Evolutionary conservation across 306 rosid genomes (phyloP), one percentile per base, ranked within the genome.

Genomic region (Fragaria vesca): DNA sequence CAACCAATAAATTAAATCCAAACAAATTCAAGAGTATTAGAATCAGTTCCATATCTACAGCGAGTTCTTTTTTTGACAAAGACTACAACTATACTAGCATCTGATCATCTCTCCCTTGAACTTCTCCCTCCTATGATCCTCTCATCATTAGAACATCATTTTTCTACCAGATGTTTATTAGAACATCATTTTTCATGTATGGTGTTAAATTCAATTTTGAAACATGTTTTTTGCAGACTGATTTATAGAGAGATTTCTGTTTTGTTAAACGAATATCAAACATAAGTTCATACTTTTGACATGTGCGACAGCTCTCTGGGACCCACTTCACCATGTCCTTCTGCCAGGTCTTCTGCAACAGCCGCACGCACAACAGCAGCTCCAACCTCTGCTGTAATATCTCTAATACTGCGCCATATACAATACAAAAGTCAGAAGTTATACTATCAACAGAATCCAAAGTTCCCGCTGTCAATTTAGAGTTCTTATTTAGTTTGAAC

Each of bases 361-460:
- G 98, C 98, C 46, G 90, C 92, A 42, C 83, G 85, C 58, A 92
- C 26, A 60, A 94, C 98, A 73, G 98, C 97, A 71, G 97, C 97
- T 76, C 98, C 98, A 75, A 94, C 98, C 85, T 92, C 91, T 0
- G 85, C 94, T 4, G 98, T 92, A 74, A 94, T 83, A 38, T 87
- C 58, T 66, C 98, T 87, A 79, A 94, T 94, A 72, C 98, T 94
- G 91, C 85, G 81, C 74, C 66, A 78, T 30, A 69, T 58, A 70
- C 63, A 69, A 78, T 36, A 66, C 36, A 63, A 55, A 45, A 69
- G 79, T 82, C 46, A 78, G 74, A 65, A 73, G 45, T 50, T 28
- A 74, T 72, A 26, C 52, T 73, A 80, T 74, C 63, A 52, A 80
- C 69, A 52, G 20, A 58, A 21, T 50, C 50, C 71, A 68, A 38